Evolutionary conservation across 768 basidiomycete species (phyloP).

Genomic region (Boletus rubroflammeus): DNA sequence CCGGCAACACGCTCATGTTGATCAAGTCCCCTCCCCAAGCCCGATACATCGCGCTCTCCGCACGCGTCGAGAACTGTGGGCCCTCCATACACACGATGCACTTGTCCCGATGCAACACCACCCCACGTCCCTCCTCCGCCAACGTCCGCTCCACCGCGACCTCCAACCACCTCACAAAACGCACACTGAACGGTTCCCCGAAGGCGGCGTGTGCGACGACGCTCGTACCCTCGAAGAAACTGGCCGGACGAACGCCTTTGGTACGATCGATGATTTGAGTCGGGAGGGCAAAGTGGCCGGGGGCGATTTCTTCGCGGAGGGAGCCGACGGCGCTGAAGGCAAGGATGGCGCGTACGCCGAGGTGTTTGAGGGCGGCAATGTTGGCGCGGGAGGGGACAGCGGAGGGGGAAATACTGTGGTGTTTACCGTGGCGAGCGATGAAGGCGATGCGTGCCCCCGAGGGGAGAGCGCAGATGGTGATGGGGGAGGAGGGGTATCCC

Average conservation of each 20-base stretch:
- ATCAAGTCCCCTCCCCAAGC: slow-evolving; percentile 91
- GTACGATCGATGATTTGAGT: slow-evolving; percentile 95
- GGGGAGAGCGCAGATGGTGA: slow-evolving; percentile 86
- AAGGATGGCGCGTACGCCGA: slow-evolving; percentile 85
- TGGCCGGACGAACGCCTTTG: slow-evolving; percentile 84
- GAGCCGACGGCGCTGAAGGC: slow-evolving; percentile 97
- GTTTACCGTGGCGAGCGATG: slow-evolving; percentile 83
- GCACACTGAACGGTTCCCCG: slow-evolving; percentile 82
- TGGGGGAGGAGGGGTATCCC: slow-evolving; percentile 88
- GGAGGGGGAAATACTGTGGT: slow-evolving; percentile 77
- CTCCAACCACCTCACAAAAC: slow-evolving; percentile 64
- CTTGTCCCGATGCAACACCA: slow-evolving; percentile 75
- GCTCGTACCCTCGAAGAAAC: slow-evolving; percentile 79
- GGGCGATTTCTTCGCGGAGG: slow-evolving; percentile 87
- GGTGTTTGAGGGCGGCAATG: slow-evolving; percentile 89
- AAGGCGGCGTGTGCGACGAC: slow-evolving; percentile 93
- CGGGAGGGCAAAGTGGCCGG: slow-evolving; percentile 86
- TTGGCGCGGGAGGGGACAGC: slow-evolving; percentile 85
- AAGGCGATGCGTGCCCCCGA: slow-evolving; percentile 83
- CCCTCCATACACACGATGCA: slow-evolving; percentile 97
- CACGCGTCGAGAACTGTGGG: slow-evolving; percentile 96
- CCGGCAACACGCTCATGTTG: slow-evolving; percentile 96
- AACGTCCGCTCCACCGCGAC: slow-evolving; percentile 61
- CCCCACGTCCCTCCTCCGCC: slow-evolving; percentile 51
- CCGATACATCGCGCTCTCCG: slow-evolving; percentile 93